A percentile compares a stretch with the other conserved stretches of the same genome.
phyloP scores from a whole-genome alignment of 495 filamentous ascomycete genomes.

The Choiromyces venosus region DNA sequence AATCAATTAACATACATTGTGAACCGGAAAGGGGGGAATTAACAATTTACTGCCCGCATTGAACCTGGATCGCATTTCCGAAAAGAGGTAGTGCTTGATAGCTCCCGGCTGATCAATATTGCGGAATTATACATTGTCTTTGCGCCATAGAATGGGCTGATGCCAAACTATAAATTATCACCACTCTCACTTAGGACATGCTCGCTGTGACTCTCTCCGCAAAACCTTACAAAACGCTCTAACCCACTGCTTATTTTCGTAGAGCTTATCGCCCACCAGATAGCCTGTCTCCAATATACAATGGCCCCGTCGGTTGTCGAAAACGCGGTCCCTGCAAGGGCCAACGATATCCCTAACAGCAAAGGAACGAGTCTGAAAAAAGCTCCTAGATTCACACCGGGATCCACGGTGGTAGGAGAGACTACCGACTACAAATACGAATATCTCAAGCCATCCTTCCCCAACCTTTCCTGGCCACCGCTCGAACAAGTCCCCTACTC shows the following conservation, averaged over 20 bases:
- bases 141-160: not conserved
- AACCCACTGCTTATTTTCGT: not conserved
- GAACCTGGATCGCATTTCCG: not conserved
- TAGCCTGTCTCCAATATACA: no score
- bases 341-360: not conserved
- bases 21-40: not conserved
- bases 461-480: conserved; percentile 52
- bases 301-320: conserved; percentile 24
- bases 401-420: conserved; percentile 46
- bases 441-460: conserved; percentile 55
- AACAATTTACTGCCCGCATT: not conserved
- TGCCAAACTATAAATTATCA: not conserved
- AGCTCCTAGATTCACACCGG: conserved; percentile 44
- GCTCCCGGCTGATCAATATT: not conserved
- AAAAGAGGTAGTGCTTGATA: not conserved
- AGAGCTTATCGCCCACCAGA: not conserved
- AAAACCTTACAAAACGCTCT: not conserved
- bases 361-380: not conserved
- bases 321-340: not conserved
- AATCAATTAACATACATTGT: not conserved
- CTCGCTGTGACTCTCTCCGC: not conserved
- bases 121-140: not conserved
- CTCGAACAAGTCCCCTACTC: conserved; percentile 51
- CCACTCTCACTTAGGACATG: not conserved
- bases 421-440: conserved; percentile 54